Base-by-base conservation (phyloP, 306 rosid genomes). In the Canavalia ensiformis region DNA sequence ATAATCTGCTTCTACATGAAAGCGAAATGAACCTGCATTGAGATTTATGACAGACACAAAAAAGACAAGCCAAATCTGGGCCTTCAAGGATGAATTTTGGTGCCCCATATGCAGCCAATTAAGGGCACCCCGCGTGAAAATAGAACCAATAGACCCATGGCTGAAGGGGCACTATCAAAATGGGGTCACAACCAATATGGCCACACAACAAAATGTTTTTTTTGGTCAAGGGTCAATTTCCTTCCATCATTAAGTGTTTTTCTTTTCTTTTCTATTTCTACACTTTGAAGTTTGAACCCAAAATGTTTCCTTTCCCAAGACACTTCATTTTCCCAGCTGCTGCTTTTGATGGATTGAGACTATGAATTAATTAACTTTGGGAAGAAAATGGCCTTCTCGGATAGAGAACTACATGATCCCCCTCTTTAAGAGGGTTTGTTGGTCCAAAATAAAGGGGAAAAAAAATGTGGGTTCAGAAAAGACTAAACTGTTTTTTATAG, bases 141-240 rank as follows among this genome's bases (percentile, higher is more conserved):
- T 52, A 28, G 39, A 42, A 44, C 37, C 49, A 50, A 37, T 54
- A 7, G 11, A 58, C 37, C 35, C 65, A 37, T 54, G 25, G 11
- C 72, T 88, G 76, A 81, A 68, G 82, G 29, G 84, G 81, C 73
- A 45, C 76, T 64, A 59, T 86, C 88, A 80, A 50, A 28, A 57
- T 49, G 72, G 77, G 77, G 73, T 81, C 74, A 0, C 78, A 33
- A 33, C 74, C 42, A 85, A 33, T 57, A 49, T 69, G 62, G 7
- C 71, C 52, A 83, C 77, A 59, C 30, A 75, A 85, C 74, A 76
- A 54, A 72, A 37, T 2, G 6, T 42, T 63, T 64, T 12, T 66
- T 8, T 49, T 11, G 31, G 66, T 64, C 52, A 7, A 3, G 64
- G 5, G 68, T 81, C 80, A 54, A 71, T 42, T 39, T 82, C 47